Conservation (phyloP, 805 yeast genomes). For the Candida wancherniae region DNA sequence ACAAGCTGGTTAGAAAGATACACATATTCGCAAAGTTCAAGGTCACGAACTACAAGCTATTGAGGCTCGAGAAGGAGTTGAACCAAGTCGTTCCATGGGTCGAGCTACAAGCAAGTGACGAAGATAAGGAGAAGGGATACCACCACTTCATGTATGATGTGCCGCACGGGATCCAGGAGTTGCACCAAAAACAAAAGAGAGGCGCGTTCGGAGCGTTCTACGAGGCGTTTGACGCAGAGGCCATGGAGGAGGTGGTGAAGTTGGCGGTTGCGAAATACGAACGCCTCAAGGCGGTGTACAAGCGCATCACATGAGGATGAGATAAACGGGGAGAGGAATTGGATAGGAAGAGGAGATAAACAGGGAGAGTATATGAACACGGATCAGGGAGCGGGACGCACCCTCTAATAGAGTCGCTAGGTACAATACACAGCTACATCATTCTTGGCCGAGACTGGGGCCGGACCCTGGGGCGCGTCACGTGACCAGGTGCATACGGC, state of each 20-base stretch:
- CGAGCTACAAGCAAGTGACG: constrained; percentile 14
- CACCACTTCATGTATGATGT: constrained; percentile 15
- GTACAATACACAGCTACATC: too few species aligned
- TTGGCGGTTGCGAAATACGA: constrained; percentile 13
- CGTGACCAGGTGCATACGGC: too few species aligned
- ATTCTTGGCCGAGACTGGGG: too few species aligned
- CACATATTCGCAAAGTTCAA: constrained; percentile 54
- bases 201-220: constrained; percentile 16
- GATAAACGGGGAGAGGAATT: not conserved
- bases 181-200: constrained; percentile 2
- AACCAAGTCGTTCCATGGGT: constrained; percentile 10
- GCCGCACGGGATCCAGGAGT: constrained; percentile 8
- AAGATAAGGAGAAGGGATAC: constrained; percentile 3
- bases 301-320: constrained; percentile 3
- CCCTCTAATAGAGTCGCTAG: too few species aligned
- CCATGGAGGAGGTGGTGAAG: constrained; percentile 8
- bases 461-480: too few species aligned
- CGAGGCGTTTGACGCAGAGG: constrained; percentile 10
- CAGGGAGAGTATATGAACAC: too few species aligned
- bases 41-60: constrained; percentile 47
- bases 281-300: constrained; percentile 9
- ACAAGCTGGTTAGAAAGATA: constrained; percentile 54
- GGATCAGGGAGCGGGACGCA: too few species aligned
- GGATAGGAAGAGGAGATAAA: not conserved
- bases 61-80: constrained; percentile 33